Evolutionary conservation across 2,329 filamentous ascomycete species (phyloP).

Genomic region (Fusarium domesticum): DNA sequence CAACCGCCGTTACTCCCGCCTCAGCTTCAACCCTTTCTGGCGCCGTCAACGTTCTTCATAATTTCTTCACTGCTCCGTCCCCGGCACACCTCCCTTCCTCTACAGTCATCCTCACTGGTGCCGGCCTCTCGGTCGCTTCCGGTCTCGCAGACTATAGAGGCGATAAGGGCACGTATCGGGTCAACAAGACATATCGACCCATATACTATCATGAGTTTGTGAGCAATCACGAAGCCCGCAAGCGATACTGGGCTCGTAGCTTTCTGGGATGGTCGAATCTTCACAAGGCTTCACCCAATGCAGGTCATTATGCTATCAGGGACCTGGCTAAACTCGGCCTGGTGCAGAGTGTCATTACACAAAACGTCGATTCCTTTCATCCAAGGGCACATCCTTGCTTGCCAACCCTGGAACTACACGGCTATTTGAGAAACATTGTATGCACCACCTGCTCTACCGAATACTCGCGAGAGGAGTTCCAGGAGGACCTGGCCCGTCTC

Average conservation of each 20-base stretch:
- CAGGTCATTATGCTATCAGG: slow-evolving; percentile 72
- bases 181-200: slow-evolving; percentile 85
- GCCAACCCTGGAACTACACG: slow-evolving; percentile 82
- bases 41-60: slow-evolving; percentile 71
- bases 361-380: slow-evolving; percentile 98
- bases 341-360: slow-evolving; percentile 77
- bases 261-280: slow-evolving; percentile 90
- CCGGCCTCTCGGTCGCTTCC: slow-evolving; percentile 89
- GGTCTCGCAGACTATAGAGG: slow-evolving; percentile 93
- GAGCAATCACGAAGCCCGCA: slow-evolving; percentile 74
- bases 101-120: slow-evolving; percentile 65
- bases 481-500: slow-evolving; percentile 68
- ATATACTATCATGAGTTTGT: slow-evolving; percentile 94
- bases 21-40: slow-evolving; percentile 67
- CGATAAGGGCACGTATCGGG: slow-evolving; percentile 82
- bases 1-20: slow-evolving; percentile 70
- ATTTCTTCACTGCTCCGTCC: slow-evolving; percentile 68
- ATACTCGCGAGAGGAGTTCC: slow-evolving; percentile 70
- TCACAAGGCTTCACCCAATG: slow-evolving; percentile 74
- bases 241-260: slow-evolving; percentile 93
- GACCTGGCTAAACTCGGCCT: slow-evolving; percentile 70
- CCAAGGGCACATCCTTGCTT: slow-evolving; percentile 68
- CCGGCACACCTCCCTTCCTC: slow-evolving; percentile 46
- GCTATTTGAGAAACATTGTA: slow-evolving; percentile 76
- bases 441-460: slow-evolving; percentile 77